These are phyloP conservation scores for Baudoinia panamericana DNA, from an alignment of 495 filamentous ascomycete species.

Conservation along the genomic window DNA sequence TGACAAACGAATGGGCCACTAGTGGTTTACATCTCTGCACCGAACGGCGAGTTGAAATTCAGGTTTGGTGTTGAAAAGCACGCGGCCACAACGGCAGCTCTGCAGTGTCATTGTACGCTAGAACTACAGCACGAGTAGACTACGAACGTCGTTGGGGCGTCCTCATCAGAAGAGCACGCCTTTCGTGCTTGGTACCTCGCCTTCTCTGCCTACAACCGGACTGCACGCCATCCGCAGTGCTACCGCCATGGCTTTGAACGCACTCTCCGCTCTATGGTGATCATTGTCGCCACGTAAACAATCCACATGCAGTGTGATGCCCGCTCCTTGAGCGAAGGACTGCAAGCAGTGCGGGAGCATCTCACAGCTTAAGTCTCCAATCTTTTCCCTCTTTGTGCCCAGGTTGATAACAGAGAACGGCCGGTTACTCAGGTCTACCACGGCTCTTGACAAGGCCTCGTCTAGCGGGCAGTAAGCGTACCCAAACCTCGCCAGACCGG, in stretches of 20 bases:
- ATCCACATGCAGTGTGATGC: slow-evolving; percentile 89
- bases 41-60: too few species aligned
- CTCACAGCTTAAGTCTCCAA: slow-evolving; percentile 83
- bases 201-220: slow-evolving; percentile 61
- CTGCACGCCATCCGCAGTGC: slow-evolving; percentile 64
- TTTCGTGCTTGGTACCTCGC: slow-evolving; percentile 91
- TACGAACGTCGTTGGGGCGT: not conserved
- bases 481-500: slow-evolving; percentile 80
- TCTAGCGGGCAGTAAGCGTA: slow-evolving; percentile 83
- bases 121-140: not conserved
- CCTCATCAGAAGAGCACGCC: slow-evolving; percentile 34
- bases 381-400: slow-evolving; percentile 74
- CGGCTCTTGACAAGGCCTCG: slow-evolving; percentile 85
- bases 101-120: not conserved
- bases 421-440: slow-evolving; percentile 85
- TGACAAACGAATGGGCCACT: too few species aligned
- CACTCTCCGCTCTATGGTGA: slow-evolving; percentile 91
- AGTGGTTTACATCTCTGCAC: too few species aligned
- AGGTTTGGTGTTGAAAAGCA: too few species aligned
- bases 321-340: slow-evolving; percentile 81
- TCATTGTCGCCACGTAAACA: slow-evolving; percentile 81
- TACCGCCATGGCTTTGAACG: slow-evolving; percentile 90
- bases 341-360: slow-evolving; percentile 95
- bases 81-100: not conserved
- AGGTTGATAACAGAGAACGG: slow-evolving; percentile 73